Percentiles rank a stretch among this genome's conserved stretches.
These are phyloP conservation scores for Lyophyllum atratum DNA, from an alignment of 768 basidiomycete genomes.

Conservation along the genomic window DNA sequence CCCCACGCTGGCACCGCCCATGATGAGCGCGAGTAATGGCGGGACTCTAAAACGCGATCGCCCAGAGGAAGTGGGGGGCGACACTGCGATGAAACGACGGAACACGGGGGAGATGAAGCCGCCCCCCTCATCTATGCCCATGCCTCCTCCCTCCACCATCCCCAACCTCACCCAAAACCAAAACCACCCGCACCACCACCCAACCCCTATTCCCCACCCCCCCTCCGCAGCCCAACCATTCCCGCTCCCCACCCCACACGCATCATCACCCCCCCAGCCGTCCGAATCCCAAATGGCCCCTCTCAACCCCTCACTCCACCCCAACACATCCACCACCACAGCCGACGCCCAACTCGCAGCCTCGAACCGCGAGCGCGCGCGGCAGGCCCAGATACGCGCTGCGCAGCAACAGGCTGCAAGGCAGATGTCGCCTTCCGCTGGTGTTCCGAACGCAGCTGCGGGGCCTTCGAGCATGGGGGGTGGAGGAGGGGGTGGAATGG, in stretches of 20 bases:
- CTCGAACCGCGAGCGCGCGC: slow-evolving; percentile 30
- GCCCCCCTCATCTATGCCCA: slow-evolving; percentile 32
- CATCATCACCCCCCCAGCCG: slow-evolving; percentile 20
- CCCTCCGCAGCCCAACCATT: slow-evolving; percentile 10
- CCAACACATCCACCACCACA: slow-evolving; percentile 27
- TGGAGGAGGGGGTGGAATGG: not conserved
- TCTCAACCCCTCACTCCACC: slow-evolving; percentile 12
- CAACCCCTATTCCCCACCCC: slow-evolving; percentile 6
- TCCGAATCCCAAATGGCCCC: slow-evolving; percentile 17
- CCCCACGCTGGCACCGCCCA: slow-evolving; percentile 8
- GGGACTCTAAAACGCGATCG: slow-evolving; percentile 61
- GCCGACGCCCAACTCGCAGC: slow-evolving; percentile 39
- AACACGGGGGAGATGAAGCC: slow-evolving; percentile 68
- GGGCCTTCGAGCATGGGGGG: not conserved
- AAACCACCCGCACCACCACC: not conserved
- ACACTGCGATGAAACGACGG: slow-evolving; percentile 58
- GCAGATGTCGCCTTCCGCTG: slow-evolving; percentile 45
- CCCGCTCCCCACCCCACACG: slow-evolving; percentile 6
- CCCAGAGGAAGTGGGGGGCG: slow-evolving; percentile 44
- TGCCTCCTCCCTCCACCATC: slow-evolving; percentile 44
- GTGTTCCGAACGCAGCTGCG: slow-evolving; percentile 16
- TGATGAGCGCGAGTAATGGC: slow-evolving; percentile 1
- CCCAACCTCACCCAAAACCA: slow-evolving; percentile 13
- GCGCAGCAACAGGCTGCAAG: slow-evolving; percentile 34
- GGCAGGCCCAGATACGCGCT: slow-evolving; percentile 37